Conservation (phyloP, 768 basidiomycete species). For the Leccinum broughii region DNA sequence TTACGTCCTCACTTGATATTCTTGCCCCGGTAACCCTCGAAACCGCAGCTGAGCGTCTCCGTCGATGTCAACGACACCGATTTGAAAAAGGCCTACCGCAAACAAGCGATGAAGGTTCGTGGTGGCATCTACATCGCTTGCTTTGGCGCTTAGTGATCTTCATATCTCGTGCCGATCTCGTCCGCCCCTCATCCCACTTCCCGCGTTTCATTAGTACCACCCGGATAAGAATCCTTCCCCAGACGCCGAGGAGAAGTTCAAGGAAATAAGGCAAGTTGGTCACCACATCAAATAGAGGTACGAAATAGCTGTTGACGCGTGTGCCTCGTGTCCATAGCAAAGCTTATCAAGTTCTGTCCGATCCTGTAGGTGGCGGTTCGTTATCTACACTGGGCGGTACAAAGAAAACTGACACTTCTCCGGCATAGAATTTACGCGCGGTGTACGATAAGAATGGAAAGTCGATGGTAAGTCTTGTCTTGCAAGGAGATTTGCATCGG, state of each 20-base stretch:
- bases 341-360: constrained; percentile 92
- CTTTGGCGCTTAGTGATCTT: background rate
- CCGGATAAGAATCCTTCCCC: constrained; percentile 92
- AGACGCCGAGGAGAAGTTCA: constrained; percentile 96
- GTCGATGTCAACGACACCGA: constrained; percentile 76
- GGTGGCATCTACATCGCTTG: background rate
- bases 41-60: constrained; percentile 61
- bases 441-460: constrained; percentile 97
- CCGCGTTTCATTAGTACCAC: constrained; percentile 64
- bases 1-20: constrained; percentile 1
- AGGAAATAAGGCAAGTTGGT: constrained; percentile 78
- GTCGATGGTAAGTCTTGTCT: constrained; percentile 59
- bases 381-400: constrained; percentile 10
- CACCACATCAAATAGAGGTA: constrained; percentile 13
- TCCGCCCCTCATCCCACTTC: background rate
- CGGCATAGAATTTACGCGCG: constrained; percentile 69
- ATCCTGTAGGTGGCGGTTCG: constrained; percentile 55
- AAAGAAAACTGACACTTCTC: constrained; percentile 10
- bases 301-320: constrained; percentile 17
- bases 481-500: constrained; percentile 7
- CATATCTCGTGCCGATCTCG: background rate
- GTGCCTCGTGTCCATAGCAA: constrained; percentile 52
- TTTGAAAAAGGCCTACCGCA: constrained; percentile 94
- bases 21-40: background rate
- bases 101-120: constrained; percentile 87